These are phyloP conservation scores for Stagonosporopsis rhizophila DNA, from an alignment of 2,329 filamentous ascomycete genomes.

Conservation along the genomic window DNA sequence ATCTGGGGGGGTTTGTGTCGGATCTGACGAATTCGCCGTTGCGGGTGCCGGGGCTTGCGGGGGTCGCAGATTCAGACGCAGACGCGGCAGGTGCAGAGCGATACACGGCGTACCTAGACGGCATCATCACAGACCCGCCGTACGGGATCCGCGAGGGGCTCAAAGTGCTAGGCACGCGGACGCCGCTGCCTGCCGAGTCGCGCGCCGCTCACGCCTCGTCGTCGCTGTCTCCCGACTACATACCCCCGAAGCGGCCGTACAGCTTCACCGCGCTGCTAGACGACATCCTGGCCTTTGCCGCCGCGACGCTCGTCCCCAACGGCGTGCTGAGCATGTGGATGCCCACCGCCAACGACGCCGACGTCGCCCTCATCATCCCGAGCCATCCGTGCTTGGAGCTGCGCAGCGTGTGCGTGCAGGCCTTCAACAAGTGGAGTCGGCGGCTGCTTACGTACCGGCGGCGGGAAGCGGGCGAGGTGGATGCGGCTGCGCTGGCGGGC, in stretches of 20 bases:
- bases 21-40: slow-evolving; percentile 90
- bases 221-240: slow-evolving; percentile 61
- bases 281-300: slow-evolving; percentile 85
- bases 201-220: slow-evolving; percentile 36
- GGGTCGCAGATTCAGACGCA: not conserved
- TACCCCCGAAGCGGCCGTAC: slow-evolving; percentile 90
- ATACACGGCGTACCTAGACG: slow-evolving; percentile 69
- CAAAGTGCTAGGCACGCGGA: slow-evolving; percentile 80
- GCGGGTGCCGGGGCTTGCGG: slow-evolving; percentile 14
- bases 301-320: slow-evolving; percentile 75
- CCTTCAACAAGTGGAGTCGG: slow-evolving; percentile 93
- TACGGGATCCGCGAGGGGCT: slow-evolving; percentile 94
- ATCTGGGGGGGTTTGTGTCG: slow-evolving; percentile 81
- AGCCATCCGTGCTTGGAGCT: slow-evolving; percentile 77
- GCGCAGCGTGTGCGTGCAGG: slow-evolving; percentile 79
- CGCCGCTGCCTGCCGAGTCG: slow-evolving; percentile 50
- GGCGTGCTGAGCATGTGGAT: slow-evolving; percentile 95
- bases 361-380: slow-evolving; percentile 78
- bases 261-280: slow-evolving; percentile 89
- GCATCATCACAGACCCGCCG: slow-evolving; percentile 93
- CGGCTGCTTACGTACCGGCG: slow-evolving; percentile 86
- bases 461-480: slow-evolving; percentile 60
- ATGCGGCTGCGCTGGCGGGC: not conserved
- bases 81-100: too few relatives aligned
- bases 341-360: slow-evolving; percentile 72